Evolutionary conservation across 345 rosid species (phyloP), one percentile per base, ranked within the genome.

Genomic region (Pugionium cornutum): DNA sequence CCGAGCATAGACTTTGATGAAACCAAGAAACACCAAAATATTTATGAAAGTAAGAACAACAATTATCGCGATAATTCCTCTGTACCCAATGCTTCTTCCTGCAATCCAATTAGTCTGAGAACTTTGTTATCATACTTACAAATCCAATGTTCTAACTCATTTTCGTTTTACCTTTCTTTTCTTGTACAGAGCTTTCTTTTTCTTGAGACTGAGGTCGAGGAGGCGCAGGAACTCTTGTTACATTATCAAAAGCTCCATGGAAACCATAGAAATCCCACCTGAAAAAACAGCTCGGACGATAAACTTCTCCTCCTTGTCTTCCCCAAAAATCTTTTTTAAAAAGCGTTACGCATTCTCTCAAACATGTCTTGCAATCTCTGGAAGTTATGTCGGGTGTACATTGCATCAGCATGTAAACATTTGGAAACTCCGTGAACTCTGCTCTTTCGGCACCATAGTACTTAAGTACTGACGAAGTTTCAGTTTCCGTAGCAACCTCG

Each of bases 21-120:
- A 4, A 53, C 55, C 53, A 2, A 57, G 26, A 25, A 73, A 41
- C 11, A 52, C 63, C 1, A 70, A 4, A 11, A 64, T 10, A 43
- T 63, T 50, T 11, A 77, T n/a, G 35, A 33, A 28, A 3, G 47
- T 43, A 2, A 75, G 60, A 64, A 77, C 73, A 10, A 70, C 70
- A 39, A 73, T 56, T 49, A 75, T 36, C 0, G 27, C 49, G 11
- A 75, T 54, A 69, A 40, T 49, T 61, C 53, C 54, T 18, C 18
- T 18, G 41, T 11, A 4, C 25, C 50, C 0, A 51, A 31, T 64
- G 5, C 9, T 31, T 60, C 28, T 53, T 61, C 68, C 74, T 69
- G 42, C n/a, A 10, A 47, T 18, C 18, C 18, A 18, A 18, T 18
- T 18, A 18, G 18, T 56, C 8, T 4, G 25, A 18, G 6, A 54